Evolutionary conservation across 495 filamentous ascomycete genomes (phyloP), one percentile per base, ranked within the genome.

Genomic region (Penicillium paradoxum): DNA sequence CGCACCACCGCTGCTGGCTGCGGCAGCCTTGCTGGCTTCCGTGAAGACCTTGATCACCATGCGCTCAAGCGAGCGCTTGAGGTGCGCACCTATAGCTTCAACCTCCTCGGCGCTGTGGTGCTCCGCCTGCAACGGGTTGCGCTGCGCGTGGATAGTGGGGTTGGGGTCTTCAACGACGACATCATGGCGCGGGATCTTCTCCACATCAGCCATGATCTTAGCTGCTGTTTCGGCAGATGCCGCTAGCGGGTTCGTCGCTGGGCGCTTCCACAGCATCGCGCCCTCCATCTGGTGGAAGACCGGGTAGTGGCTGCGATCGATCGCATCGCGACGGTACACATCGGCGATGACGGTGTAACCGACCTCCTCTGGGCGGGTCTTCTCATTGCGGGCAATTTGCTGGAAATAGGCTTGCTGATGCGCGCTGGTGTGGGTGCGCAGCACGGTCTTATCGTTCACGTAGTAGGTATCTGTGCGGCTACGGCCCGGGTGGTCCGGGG

Each of bases 201-300:
- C 74, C 29, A 95, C 43, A 59, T 91, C 88, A 45, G 75, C 77
- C 69, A 70, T 79, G 38, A 92, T 82, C 45, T 49, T 50, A 1
- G 71, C 67, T 3, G 70, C 68, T 8, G 73, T 75, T 22, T 71
- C 64, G 5, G 59, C 34, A 0, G 72, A 63, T 17, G 64, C 50
- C 19, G 69, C 55, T 7, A 83, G 80, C 4, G 91, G 70, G 52
- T 89, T 75, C 17, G 77, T 79, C 43, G 73, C 71, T 6, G 80
- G 72, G 10, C 90, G 82, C 68, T 95, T 89, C 93, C 93, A 98
- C 52, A 90, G 84, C 56, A 85, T 78, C 7, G 92, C 91, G 13
- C 90, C 95, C 65, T 98, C 93, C 90, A 97, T 97, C 73, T 98
- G 93, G 72, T 98, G 95, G 70, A 98, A 98, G 51, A 96, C 80